These are phyloP conservation scores for Rosellinia necatrix DNA, from an alignment of 2,329 filamentous ascomycete genomes.

Conservation along the genomic window DNA sequence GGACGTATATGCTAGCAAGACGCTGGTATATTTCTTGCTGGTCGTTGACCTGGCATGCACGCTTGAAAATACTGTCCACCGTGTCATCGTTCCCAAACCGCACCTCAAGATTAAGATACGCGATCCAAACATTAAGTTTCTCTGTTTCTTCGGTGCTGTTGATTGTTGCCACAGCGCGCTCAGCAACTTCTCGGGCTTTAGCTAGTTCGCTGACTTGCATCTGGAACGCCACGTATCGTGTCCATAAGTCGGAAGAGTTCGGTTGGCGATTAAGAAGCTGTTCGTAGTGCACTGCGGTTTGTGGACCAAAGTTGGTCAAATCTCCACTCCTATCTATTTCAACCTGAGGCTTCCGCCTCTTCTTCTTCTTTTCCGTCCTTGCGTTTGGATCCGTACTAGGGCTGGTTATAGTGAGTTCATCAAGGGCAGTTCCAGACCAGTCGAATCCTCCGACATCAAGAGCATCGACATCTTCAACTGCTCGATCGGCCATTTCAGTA, in stretches of 20 bases:
- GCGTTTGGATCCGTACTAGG: constrained; percentile 50
- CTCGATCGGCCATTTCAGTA: constrained; percentile 49
- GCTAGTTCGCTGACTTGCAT: constrained; percentile 87
- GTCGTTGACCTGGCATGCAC: constrained; percentile 93
- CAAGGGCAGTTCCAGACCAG: constrained; percentile 77
- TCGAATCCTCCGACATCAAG: constrained; percentile 81
- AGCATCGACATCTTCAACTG: constrained; percentile 50
- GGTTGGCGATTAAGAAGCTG: constrained; percentile 89
- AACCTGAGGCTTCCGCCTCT: constrained; percentile 75
- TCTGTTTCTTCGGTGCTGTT: constrained; percentile 88
- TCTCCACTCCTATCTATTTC: constrained; percentile 91
- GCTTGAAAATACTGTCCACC: constrained; percentile 84
- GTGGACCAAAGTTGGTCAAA: constrained; percentile 84
- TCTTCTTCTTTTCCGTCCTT: constrained; percentile 64
- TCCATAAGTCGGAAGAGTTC: constrained; percentile 92
- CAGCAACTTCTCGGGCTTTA: constrained; percentile 85
- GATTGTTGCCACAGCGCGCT: constrained; percentile 89
- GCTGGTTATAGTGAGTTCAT: constrained; percentile 56
- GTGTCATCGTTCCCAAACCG: constrained; percentile 83
- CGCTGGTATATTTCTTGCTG: constrained; percentile 86
- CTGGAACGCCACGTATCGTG: constrained; percentile 98
- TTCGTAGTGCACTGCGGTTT: constrained; percentile 90
- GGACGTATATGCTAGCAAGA: constrained; percentile 92
- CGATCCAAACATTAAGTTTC: constrained; percentile 95
- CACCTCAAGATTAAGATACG: constrained; percentile 91